Conservation (phyloP, 2,329 filamentous ascomycete genomes). For the Diaporthe citriasiana region DNA sequence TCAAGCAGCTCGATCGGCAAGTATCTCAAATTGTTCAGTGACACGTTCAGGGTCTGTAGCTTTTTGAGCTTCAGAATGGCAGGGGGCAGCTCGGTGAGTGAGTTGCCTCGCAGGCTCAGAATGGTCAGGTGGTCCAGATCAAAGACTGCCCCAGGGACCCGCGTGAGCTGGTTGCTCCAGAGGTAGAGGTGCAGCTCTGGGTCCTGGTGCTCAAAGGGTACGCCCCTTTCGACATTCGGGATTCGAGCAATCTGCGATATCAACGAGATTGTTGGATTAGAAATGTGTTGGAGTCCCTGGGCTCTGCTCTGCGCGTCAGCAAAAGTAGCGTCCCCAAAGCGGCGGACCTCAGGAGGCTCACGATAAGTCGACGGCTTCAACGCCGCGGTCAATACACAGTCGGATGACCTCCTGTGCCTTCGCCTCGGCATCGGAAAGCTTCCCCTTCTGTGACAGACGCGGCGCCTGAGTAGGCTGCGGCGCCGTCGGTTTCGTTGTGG, state of each 20-base stretch:
- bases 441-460: slow-evolving; percentile 8
- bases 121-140: slow-evolving; percentile 73
- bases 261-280: slow-evolving; percentile 69
- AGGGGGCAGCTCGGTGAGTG: slow-evolving; percentile 71
- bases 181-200: slow-evolving; percentile 74
- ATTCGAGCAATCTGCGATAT: slow-evolving; percentile 69
- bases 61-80: slow-evolving; percentile 70
- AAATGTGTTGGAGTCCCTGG: slow-evolving; percentile 65
- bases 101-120: slow-evolving; percentile 76
- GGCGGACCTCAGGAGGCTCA: slow-evolving; percentile 51
- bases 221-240: slow-evolving; percentile 67
- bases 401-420: slow-evolving; percentile 62
- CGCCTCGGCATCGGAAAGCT: slow-evolving; percentile 50
- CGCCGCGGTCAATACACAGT: slow-evolving; percentile 69
- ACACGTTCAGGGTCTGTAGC: slow-evolving; percentile 74
- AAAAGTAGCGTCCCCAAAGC: background rate
- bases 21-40: slow-evolving; percentile 72
- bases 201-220: slow-evolving; percentile 71
- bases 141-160: slow-evolving; percentile 73
- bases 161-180: slow-evolving; percentile 68
- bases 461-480: slow-evolving; percentile 20
- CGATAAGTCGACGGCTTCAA: slow-evolving; percentile 74
- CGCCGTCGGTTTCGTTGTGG: background rate
- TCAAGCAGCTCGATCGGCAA: slow-evolving; percentile 75
- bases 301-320: slow-evolving; percentile 48